phyloP scores from a whole-genome alignment of 2,329 filamentous ascomycete genomes.

The Colletotrichum neosansevieriae region DNA sequence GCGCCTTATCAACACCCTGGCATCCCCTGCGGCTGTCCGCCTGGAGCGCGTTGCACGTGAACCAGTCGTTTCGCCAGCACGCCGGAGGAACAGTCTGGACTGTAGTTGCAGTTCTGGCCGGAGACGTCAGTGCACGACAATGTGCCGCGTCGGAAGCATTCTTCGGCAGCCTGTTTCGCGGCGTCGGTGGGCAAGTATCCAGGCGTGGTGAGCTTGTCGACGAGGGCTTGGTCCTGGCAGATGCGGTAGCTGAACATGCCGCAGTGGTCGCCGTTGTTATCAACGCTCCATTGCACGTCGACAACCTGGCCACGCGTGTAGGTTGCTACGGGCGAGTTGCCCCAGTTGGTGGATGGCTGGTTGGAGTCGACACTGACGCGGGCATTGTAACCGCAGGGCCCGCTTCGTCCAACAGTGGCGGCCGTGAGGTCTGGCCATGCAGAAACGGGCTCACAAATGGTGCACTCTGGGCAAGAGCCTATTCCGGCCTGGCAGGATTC shows the following conservation, averaged over 20 bases:
- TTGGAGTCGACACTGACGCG: constrained; percentile 67
- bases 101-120: constrained; percentile 62
- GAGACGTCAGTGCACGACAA: constrained; percentile 62
- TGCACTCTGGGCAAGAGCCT: constrained; percentile 66
- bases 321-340: constrained; percentile 54
- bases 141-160: constrained; percentile 62
- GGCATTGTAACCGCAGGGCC: constrained; percentile 66
- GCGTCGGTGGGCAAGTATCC: constrained; percentile 60
- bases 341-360: constrained; percentile 58
- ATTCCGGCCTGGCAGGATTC: constrained; percentile 53
- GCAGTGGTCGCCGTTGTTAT: constrained; percentile 68
- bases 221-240: constrained; percentile 63
- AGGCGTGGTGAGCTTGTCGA: constrained; percentile 62
- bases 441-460: constrained; percentile 64
- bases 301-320: constrained; percentile 60
- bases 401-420: constrained; percentile 60
- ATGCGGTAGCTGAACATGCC: constrained; percentile 69
- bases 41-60: constrained; percentile 63
- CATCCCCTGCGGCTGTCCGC: constrained; percentile 52
- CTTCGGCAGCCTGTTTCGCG: constrained; percentile 66
- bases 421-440: constrained; percentile 62
- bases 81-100: constrained; percentile 59
- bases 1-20: constrained; percentile 59
- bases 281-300: constrained; percentile 67
- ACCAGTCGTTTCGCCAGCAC: constrained; percentile 66